Conservation (phyloP, 352 stramenopile genomes). For the Pythium dissotocum region DNA sequence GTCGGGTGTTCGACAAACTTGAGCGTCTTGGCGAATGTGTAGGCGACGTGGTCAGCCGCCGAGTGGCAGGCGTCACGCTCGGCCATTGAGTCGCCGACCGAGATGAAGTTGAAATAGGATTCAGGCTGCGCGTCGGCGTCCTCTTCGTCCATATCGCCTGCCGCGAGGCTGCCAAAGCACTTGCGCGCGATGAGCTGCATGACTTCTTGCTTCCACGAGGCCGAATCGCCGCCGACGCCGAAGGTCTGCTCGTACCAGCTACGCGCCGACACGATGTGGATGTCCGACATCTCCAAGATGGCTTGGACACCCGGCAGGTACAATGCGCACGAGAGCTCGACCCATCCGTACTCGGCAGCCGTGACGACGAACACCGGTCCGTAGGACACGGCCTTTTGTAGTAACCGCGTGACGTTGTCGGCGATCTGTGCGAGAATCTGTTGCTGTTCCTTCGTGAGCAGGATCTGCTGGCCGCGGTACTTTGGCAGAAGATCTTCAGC, state of each 20-base stretch:
- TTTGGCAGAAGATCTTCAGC: conserved; percentile 78
- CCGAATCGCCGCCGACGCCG: conserved; percentile 72
- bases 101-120: conserved; percentile 80
- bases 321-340: conserved; percentile 79
- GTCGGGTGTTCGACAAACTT: conserved; percentile 86
- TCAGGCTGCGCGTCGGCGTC: conserved; percentile 18
- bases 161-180: conserved; percentile 51
- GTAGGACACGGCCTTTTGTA: conserved; percentile 75
- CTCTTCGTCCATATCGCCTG: conserved; percentile 12
- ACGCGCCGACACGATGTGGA: conserved; percentile 85
- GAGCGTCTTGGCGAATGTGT: conserved; percentile 84
- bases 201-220: conserved; percentile 83
- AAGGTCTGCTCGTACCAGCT: conserved; percentile 89
- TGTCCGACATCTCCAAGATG: conserved; percentile 68
- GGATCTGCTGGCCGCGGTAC: conserved; percentile 74
- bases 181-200: conserved; percentile 87
- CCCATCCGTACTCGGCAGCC: conserved; percentile 78
- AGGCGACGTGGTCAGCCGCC: conserved; percentile 56
- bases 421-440: conserved; percentile 59
- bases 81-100: conserved; percentile 85
- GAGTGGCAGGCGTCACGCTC: conserved; percentile 83
- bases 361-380: conserved; percentile 87
- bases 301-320: conserved; percentile 71
- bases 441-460: conserved; percentile 53
- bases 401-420: conserved; percentile 59